A percentile compares a stretch with the other conserved stretches of the same genome.
Conservation (phyloP, 1,284 basidiomycete species). For the Cryptococcus sp. region DNA sequence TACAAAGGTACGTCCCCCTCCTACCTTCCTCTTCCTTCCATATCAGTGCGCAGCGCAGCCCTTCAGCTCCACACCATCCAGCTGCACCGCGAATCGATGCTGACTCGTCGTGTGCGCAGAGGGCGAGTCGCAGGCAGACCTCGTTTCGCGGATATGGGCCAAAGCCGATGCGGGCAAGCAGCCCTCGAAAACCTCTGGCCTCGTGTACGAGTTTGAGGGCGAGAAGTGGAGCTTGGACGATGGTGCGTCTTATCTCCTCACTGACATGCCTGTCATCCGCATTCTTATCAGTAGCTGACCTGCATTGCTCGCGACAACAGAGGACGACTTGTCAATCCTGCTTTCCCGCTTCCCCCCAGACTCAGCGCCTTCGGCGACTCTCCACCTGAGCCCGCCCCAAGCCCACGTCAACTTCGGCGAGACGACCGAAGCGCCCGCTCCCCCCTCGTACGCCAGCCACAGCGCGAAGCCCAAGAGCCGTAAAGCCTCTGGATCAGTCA, state of each 20-base stretch:
- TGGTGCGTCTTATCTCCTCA: conserved; percentile 38
- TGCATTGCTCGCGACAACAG: conserved; percentile 22
- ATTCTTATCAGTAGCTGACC: no score
- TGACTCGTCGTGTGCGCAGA: conserved; percentile 21
- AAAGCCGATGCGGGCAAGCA: conserved; percentile 13
- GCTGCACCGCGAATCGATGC: neutral
- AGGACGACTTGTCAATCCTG: conserved; percentile 54
- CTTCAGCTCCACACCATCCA: neutral
- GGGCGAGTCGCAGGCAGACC: conserved; percentile 31
- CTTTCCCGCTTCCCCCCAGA: conserved; percentile 39
- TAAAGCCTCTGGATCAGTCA: neutral
- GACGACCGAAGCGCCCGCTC: conserved; percentile 4
- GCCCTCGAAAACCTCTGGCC: conserved; percentile 28
- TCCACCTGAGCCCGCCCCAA: conserved; percentile 44
- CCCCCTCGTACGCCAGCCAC: neutral
- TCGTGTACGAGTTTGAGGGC: conserved; percentile 52
- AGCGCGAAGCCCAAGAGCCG: neutral
- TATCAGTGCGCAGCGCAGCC: neutral
- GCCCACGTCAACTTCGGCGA: conserved; percentile 28
- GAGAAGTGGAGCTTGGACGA: conserved; percentile 51
- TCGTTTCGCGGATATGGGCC: conserved; percentile 38
- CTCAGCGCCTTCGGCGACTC: conserved; percentile 38
- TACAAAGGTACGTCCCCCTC: conserved; percentile 31
- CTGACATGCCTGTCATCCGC: neutral
- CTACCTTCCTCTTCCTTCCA: neutral